phyloP scores from a whole-genome alignment of 371 early-diverging fungal species.

The Phascolomyces articulosus region DNA sequence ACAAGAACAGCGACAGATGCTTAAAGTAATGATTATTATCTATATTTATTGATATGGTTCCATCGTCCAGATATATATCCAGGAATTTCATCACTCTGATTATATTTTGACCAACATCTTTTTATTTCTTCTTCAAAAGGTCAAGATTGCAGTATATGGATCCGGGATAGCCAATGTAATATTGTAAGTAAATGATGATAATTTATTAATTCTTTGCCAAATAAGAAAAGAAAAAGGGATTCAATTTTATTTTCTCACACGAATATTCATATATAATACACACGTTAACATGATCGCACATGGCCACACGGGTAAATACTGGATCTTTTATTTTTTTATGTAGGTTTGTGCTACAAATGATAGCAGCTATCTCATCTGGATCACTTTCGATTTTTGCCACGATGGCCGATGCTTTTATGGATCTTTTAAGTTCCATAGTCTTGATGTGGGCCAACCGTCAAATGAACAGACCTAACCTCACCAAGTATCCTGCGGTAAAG shows the following conservation, averaged over 20 bases:
- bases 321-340: no score
- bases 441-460: slow-evolving; percentile 69
- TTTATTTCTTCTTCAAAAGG: slow-evolving; percentile 24
- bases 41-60: background rate
- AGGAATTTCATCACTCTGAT: no score
- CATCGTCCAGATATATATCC: no score
- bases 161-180: slow-evolving; percentile 82
- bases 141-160: slow-evolving; percentile 86
- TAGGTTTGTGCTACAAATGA: slow-evolving; percentile 75
- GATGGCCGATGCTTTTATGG: slow-evolving; percentile 94
- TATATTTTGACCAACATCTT: background rate
- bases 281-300: background rate
- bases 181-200: slow-evolving; percentile 27
- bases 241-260: background rate
- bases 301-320: background rate
- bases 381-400: slow-evolving; percentile 91
- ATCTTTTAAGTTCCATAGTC: slow-evolving; percentile 74
- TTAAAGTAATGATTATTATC: slow-evolving; percentile 50
- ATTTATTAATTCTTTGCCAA: background rate
- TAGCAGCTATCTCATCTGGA: slow-evolving; percentile 82
- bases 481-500: slow-evolving; percentile 78
- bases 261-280: background rate
- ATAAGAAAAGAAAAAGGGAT: no score
- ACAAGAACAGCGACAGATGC: slow-evolving; percentile 43
- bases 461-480: slow-evolving; percentile 61